These are phyloP conservation scores for Vachellia collinsii DNA, from an alignment of 306 rosid genomes.

Conservation along the genomic window DNA sequence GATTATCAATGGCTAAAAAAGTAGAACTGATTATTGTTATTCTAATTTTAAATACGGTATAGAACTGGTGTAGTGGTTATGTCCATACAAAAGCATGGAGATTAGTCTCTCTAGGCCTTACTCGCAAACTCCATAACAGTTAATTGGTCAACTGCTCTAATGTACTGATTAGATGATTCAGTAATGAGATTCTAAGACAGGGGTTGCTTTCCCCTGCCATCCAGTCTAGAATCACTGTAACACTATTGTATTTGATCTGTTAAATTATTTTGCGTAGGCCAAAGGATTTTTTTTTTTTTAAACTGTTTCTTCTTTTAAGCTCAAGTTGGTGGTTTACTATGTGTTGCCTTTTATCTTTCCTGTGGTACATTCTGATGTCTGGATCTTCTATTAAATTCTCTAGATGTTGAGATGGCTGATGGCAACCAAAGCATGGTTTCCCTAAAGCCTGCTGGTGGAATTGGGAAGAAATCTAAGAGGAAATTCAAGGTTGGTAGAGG, in stretches of 20 bases:
- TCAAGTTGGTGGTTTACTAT: not conserved
- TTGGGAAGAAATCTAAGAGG: conserved; percentile 71
- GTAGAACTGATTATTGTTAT: not conserved
- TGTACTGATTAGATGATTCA: not conserved
- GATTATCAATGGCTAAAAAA: not conserved
- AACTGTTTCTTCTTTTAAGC: not conserved
- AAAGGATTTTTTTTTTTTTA: not conserved
- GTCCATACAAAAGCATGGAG: not conserved
- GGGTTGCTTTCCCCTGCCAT: not conserved
- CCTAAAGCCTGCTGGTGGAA: conserved; percentile 69
- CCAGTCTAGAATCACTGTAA: not conserved
- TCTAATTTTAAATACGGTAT: not conserved
- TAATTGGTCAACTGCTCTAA: not conserved
- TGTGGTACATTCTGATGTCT: not conserved
- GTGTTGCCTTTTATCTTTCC: not conserved
- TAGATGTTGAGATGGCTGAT: conserved; percentile 74
- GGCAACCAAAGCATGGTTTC: conserved; percentile 44
- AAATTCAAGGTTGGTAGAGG: conserved; percentile 79
- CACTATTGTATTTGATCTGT: not conserved
- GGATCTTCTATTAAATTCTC: conserved; percentile 6
- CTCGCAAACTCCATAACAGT: not conserved
- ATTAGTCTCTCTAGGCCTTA: not conserved
- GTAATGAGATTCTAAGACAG: not conserved
- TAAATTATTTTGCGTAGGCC: not conserved
- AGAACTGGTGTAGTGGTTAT: not conserved